phyloP scores from a whole-genome alignment of 2,329 filamentous ascomycete genomes.

The Colletotrichum sp. region DNA sequence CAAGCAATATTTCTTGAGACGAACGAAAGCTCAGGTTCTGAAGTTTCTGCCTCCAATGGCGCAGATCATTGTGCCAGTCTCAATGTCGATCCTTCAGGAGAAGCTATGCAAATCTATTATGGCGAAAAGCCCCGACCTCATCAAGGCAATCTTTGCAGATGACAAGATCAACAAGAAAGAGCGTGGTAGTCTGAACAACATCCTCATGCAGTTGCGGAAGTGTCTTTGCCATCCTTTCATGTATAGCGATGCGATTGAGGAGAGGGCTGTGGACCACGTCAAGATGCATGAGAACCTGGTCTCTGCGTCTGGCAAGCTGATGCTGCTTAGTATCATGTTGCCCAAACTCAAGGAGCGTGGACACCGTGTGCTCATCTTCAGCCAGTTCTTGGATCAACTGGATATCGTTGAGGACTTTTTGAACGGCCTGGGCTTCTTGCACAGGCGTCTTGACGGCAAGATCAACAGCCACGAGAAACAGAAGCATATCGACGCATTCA shows the following conservation, averaged over 20 bases:
- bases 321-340: conserved; percentile 83
- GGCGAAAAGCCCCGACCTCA: conserved; percentile 86
- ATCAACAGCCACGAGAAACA: conserved; percentile 87
- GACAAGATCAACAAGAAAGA: conserved; percentile 72
- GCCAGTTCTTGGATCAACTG: conserved; percentile 89
- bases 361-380: conserved; percentile 93
- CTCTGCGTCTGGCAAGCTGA: conserved; percentile 88
- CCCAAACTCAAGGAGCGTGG: conserved; percentile 85
- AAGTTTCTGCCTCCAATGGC: conserved; percentile 92
- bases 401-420: conserved; percentile 94
- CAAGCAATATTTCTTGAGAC: conserved; percentile 70
- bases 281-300: conserved; percentile 81
- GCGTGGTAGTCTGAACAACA: conserved; percentile 86
- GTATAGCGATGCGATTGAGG: conserved; percentile 90
- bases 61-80: conserved; percentile 94
- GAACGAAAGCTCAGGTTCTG: conserved; percentile 89
- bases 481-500: conserved; percentile 92
- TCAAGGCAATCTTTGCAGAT: conserved; percentile 83
- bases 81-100: conserved; percentile 92
- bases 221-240: conserved; percentile 96
- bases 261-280: conserved; percentile 67
- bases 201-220: conserved; percentile 92
- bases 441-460: conserved; percentile 84
- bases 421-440: conserved; percentile 72
- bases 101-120: conserved; percentile 94